Evolutionary conservation across 2,329 filamentous ascomycete genomes (phyloP).

Genomic region (Alternaria metachromatica): DNA sequence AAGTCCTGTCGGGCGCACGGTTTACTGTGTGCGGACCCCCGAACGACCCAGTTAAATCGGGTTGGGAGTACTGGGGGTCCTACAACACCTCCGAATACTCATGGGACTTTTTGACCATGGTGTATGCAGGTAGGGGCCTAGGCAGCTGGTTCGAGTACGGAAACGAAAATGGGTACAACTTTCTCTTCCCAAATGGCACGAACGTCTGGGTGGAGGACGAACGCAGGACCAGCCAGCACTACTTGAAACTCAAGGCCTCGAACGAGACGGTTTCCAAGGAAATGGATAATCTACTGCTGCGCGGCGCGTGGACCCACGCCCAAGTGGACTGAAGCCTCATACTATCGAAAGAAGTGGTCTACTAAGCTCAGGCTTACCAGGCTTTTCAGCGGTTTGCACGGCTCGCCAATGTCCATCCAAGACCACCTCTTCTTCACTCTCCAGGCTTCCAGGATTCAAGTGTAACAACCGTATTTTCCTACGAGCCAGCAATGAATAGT

Average conservation of each 20-base stretch:
- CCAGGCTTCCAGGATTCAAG: neutral
- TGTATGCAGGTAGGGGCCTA: conserved; percentile 30
- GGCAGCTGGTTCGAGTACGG: conserved; percentile 45
- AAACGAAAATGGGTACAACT: conserved; percentile 52
- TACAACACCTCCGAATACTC: conserved; percentile 26
- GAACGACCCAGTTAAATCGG: conserved; percentile 25
- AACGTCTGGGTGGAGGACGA: conserved; percentile 55
- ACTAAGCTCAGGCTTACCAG: neutral
- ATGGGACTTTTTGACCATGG: conserved; percentile 36
- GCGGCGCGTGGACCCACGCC: neutral
- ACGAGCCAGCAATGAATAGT: neutral
- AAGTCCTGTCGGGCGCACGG: conserved; percentile 50
- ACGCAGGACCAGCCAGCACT: conserved; percentile 49
- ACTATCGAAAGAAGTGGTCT: neutral
- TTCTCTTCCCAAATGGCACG: conserved; percentile 49
- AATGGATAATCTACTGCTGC: conserved; percentile 1
- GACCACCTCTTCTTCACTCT: neutral
- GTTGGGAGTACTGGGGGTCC: conserved; percentile 33
- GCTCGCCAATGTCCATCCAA: neutral
- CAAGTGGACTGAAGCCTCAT: conserved; percentile 4
- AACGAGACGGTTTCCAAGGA: conserved; percentile 2
- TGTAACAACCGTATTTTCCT: neutral
- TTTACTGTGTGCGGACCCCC: conserved; percentile 37
- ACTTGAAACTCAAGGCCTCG: neutral
- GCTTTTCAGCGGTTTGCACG: neutral